A percentile compares a stretch with the other conserved stretches of the same genome.
phyloP scores from a whole-genome alignment of 305 asterid genomes.

The Lippia alba region DNA sequence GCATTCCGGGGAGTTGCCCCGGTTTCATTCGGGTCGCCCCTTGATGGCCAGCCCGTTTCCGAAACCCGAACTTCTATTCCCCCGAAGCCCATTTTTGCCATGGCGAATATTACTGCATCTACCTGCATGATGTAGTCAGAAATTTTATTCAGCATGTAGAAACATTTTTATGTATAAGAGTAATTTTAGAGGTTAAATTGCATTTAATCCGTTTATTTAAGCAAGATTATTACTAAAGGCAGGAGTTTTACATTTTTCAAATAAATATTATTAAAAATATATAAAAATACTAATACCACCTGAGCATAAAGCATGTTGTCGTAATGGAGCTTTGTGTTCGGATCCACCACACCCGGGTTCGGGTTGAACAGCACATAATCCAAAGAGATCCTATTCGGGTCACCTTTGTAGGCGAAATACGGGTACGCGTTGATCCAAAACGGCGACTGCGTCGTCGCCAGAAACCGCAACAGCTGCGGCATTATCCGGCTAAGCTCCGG shows the following conservation, averaged over 20 bases:
- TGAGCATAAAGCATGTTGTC: constrained; percentile 76
- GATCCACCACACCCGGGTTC: constrained; percentile 60
- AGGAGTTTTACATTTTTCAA: too few relatives aligned
- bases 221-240: too few relatives aligned
- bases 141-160: too few relatives aligned
- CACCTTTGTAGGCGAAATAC: constrained; percentile 60
- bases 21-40: constrained; percentile 49
- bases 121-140: constrained; percentile 30
- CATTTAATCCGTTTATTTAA: too few relatives aligned
- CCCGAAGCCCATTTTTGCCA: constrained; percentile 49
- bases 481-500: constrained; percentile 43
- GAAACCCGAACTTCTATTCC: constrained; percentile 55
- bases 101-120: constrained; percentile 55
- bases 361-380: constrained; percentile 65
- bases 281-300: not conserved
- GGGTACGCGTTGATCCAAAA: constrained; percentile 72
- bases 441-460: constrained; percentile 50
- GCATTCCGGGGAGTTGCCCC: constrained; percentile 49
- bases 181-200: too few relatives aligned
- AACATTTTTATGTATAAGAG: too few relatives aligned
- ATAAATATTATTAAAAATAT: too few relatives aligned
- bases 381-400: constrained; percentile 53
- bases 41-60: constrained; percentile 62
- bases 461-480: constrained; percentile 51
- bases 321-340: constrained; percentile 54